These are phyloP conservation scores for Casuarina cunninghamiana DNA, from an alignment of 306 rosid species.

Conservation along the genomic window DNA sequence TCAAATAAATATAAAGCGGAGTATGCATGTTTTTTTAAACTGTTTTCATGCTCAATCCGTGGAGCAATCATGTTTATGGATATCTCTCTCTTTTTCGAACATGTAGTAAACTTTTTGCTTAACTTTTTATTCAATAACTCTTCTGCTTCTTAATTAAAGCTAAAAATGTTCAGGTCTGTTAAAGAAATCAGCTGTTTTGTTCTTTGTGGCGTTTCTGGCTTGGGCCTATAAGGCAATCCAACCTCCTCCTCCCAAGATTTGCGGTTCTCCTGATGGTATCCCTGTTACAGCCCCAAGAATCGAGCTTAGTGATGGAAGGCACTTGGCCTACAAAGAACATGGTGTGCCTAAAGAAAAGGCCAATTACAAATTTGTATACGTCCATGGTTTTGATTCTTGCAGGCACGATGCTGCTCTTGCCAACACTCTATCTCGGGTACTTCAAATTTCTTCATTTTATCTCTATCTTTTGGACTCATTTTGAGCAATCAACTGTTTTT, in stretches of 20 bases:
- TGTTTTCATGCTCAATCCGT: constrained; percentile 4
- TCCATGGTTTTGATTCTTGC: constrained; percentile 66
- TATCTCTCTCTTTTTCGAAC: too few relatives aligned
- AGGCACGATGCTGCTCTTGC: constrained; percentile 62
- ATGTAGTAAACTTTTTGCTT: not conserved
- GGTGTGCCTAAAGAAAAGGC: constrained; percentile 76
- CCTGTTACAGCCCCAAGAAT: constrained; percentile 72
- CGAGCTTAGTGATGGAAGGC: constrained; percentile 81
- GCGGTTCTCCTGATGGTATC: constrained; percentile 78
- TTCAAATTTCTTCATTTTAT: not conserved
- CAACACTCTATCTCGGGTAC: constrained; percentile 57
- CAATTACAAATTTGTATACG: constrained; percentile 51
- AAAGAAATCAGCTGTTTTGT: constrained; percentile 47
- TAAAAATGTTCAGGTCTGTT: constrained; percentile 54
- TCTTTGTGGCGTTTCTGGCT: constrained; percentile 63
- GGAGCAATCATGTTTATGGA: not conserved
- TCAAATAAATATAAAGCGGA: not conserved
- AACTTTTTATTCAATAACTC: not conserved
- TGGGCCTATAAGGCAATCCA: constrained; percentile 74
- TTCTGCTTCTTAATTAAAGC: constrained; percentile 11
- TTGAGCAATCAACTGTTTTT: not conserved
- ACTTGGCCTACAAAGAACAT: constrained; percentile 80
- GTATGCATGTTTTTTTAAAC: not conserved
- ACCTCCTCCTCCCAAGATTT: constrained; percentile 72
- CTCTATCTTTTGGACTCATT: not conserved